Base-by-base conservation (phyloP, 805 yeast genomes). In the Candida silvicultrix region DNA sequence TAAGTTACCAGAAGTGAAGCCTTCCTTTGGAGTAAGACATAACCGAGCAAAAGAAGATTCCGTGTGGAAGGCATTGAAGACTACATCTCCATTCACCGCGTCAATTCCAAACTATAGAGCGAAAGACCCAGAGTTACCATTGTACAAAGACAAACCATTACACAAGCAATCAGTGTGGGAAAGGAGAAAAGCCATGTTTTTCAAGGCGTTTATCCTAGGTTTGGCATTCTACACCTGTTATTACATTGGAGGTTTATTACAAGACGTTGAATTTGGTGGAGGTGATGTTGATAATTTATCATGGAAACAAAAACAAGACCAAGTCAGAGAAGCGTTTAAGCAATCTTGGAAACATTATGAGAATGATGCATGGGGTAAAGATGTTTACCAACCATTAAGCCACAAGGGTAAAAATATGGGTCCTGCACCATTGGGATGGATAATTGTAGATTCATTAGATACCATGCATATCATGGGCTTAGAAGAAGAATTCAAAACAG, bases 401-500 rank as follows among this genome's bases (percentile, higher is more conserved):
- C 76, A 80, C 43, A 63, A 55, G 1, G 87, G 85, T 21, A 69
- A 75, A 46, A 85, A 88, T 59, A 85, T 88, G 89, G 89, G 92
- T 5, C 78, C 81, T 42, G 54, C 72, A 44, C 97, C 97, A 1
- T 64, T 90, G 52, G 97, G 97, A 2, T 89, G 97, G 96, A 85
- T 89, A 60, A 82, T 89, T 56, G 94, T 90, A 5, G 97, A 89
- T 63, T 75, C 92, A 1, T 65, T 90, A 43, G 97, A 90, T 58
- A 85, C 97, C 0, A 65, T 90, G 70, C 73, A 80, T 68, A 49
- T 89, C 20, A 89, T 89, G 96, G 59, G 60, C 4, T 59, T 77
- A 23, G 65, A 74, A 7, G 81, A 77, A 10, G 89, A 86, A 57
- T 68, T 85, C 29, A 64, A 62, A 34, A 72, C 77, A 25, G 90